Evolutionary conservation across 768 basidiomycete species (phyloP).

Genomic region (Amanita exitialis): DNA sequence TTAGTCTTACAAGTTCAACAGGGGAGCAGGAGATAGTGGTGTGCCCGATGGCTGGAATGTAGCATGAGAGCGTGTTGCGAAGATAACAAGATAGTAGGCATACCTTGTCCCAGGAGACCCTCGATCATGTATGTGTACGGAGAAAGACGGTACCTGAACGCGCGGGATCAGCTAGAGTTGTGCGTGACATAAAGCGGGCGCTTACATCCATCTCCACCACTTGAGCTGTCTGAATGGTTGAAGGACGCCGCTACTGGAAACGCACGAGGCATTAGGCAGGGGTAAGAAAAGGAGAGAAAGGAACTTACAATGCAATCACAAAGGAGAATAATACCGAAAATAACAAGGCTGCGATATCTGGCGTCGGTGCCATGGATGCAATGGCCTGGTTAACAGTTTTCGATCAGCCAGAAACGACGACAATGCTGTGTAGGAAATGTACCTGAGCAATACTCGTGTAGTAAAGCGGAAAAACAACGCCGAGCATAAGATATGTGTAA

Average conservation of each 20-base stretch:
- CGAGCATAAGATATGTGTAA: conserved; percentile 48
- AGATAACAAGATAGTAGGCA: background rate
- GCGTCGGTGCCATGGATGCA: conserved; percentile 46
- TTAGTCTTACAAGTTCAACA: conserved; percentile 40
- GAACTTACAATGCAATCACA: conserved; percentile 42
- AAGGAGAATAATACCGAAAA: conserved; percentile 47
- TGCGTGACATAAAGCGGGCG: background rate
- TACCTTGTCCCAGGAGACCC: conserved; percentile 22
- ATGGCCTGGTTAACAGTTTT: conserved; percentile 27
- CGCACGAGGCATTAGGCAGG: background rate
- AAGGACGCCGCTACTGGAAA: conserved; percentile 42
- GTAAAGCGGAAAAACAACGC: conserved; percentile 46
- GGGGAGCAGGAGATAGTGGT: conserved; percentile 36
- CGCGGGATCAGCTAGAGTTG: background rate
- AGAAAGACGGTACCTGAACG: conserved; percentile 26
- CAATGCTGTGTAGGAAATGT: conserved; percentile 9
- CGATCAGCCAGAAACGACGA: background rate
- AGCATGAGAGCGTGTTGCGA: background rate
- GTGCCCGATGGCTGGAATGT: conserved; percentile 24
- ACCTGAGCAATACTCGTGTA: conserved; percentile 51
- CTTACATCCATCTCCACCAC: conserved; percentile 63
- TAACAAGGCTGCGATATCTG: conserved; percentile 42
- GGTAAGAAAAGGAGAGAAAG: background rate
- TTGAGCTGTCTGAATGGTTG: conserved; percentile 50
- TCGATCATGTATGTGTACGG: conserved; percentile 52